Conservation (phyloP, 805 yeast genomes). For the Citeromyces matritensis region DNA sequence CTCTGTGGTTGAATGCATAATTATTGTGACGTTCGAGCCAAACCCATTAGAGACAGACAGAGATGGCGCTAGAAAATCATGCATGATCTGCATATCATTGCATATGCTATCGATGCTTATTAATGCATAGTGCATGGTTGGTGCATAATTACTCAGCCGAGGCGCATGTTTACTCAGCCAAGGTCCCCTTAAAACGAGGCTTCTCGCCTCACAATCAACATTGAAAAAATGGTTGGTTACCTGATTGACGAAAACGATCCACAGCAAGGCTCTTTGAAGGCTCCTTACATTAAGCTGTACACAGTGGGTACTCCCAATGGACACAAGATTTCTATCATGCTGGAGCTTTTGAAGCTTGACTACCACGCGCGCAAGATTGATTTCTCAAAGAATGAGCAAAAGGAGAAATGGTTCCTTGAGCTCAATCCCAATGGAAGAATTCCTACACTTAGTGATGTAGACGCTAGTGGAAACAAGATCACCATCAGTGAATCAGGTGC, state of each 20-base stretch:
- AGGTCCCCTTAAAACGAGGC: no score
- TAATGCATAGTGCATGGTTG: no score
- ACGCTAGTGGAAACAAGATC: slow-evolving; percentile 22
- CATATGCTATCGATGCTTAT: no score
- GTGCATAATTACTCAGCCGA: no score
- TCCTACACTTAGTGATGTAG: slow-evolving; percentile 32
- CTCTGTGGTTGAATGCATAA: no score
- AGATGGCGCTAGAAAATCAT: no score
- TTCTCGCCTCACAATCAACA: no score
- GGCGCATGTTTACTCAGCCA: no score
- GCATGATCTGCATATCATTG: no score
- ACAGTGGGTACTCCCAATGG: slow-evolving; percentile 28
- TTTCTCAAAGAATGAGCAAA: slow-evolving; percentile 26
- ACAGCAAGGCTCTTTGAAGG: slow-evolving; percentile 12
- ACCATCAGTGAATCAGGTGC: slow-evolving; percentile 47
- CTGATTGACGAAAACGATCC: slow-evolving; percentile 17
- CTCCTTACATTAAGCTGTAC: slow-evolving; percentile 29
- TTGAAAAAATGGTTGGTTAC: slow-evolving; percentile 15
- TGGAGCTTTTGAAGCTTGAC: slow-evolving; percentile 24
- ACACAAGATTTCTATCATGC: slow-evolving; percentile 20
- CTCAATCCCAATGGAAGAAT: slow-evolving; percentile 51
- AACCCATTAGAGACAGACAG: no score
- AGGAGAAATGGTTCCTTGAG: slow-evolving; percentile 39
- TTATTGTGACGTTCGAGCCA: no score
- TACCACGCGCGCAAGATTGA: slow-evolving; percentile 26